phyloP scores from a whole-genome alignment of 1,284 basidiomycete species.

The Puccinia horiana region DNA sequence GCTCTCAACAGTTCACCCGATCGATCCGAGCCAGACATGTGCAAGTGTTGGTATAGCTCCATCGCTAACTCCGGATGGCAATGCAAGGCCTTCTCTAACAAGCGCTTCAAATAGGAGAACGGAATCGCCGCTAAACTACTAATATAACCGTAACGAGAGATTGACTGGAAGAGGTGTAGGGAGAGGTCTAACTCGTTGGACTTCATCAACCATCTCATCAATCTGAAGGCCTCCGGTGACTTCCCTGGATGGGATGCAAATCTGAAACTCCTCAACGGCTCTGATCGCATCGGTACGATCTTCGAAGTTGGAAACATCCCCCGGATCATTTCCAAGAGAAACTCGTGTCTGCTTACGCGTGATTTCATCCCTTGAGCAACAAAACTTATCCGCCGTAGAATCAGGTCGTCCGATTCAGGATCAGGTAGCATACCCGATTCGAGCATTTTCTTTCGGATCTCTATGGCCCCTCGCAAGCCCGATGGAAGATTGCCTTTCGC shows the following conservation, averaged over 20 bases:
- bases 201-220: conserved; percentile 37
- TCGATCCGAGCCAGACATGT: conserved; percentile 35
- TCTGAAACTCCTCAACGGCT: conserved; percentile 5
- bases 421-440: conserved; percentile 23
- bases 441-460: conserved; percentile 30
- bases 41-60: conserved; percentile 47
- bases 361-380: conserved; percentile 27
- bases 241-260: conserved; percentile 47
- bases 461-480: conserved; percentile 22
- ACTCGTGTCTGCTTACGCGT: conserved; percentile 5
- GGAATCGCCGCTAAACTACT: conserved; percentile 34
- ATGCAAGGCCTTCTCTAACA: conserved; percentile 25
- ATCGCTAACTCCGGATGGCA: conserved; percentile 36
- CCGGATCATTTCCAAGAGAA: conserved; percentile 10
- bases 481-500: neutral
- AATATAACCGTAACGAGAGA: conserved; percentile 44
- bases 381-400: conserved; percentile 20
- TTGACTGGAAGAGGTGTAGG: conserved; percentile 42
- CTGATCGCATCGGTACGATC: conserved; percentile 31
- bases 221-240: conserved; percentile 45
- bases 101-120: conserved; percentile 11
- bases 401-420: conserved; percentile 35
- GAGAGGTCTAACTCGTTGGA: conserved; percentile 42
- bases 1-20: conserved; percentile 25
- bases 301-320: conserved; percentile 39